phyloP scores from a whole-genome alignment of 805 yeast species.

The Yamadazyma paraphyllophila region DNA sequence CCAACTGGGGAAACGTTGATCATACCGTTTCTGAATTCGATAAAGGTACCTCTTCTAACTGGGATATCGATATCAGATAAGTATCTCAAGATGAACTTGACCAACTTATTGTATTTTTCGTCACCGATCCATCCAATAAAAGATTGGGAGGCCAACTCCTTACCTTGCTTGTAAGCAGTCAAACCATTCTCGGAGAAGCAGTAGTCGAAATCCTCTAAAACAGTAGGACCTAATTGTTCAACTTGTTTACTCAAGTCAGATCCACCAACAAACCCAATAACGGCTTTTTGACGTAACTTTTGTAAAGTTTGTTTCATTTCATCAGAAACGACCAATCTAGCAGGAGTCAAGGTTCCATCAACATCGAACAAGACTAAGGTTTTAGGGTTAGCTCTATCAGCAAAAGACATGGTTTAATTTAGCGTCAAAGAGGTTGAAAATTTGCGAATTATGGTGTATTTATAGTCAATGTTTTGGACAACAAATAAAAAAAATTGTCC shows the following conservation, averaged over 20 bases:
- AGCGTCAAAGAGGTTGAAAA: background rate
- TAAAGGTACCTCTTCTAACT: slow-evolving; percentile 96
- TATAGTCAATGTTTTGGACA: slow-evolving; percentile 7
- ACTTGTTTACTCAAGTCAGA: slow-evolving; percentile 90
- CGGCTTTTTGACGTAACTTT: slow-evolving; percentile 85
- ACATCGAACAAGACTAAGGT: slow-evolving; percentile 93
- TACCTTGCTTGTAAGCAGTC: slow-evolving; percentile 92
- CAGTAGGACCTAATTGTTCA: slow-evolving; percentile 87
- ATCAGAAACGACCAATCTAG: slow-evolving; percentile 74
- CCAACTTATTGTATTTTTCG: slow-evolving; percentile 86
- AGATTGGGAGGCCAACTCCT: slow-evolving; percentile 86
- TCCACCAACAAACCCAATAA: slow-evolving; percentile 97
- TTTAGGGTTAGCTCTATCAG: slow-evolving; percentile 78
- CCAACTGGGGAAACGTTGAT: slow-evolving; percentile 98
- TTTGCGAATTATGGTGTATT: background rate
- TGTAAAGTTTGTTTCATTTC: slow-evolving; percentile 73
- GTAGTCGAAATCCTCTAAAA: slow-evolving; percentile 83
- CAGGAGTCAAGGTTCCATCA: slow-evolving; percentile 98
- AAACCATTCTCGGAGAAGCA: slow-evolving; percentile 97
- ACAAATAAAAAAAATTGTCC: background rate
- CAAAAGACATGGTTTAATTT: slow-evolving; percentile 48
- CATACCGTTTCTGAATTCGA: slow-evolving; percentile 99
- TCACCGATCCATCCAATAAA: slow-evolving; percentile 96
- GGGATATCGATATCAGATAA: slow-evolving; percentile 87
- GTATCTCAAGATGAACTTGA: slow-evolving; percentile 80